Conservation (phyloP, 345 rosid species). For the Boechera retrofracta region DNA sequence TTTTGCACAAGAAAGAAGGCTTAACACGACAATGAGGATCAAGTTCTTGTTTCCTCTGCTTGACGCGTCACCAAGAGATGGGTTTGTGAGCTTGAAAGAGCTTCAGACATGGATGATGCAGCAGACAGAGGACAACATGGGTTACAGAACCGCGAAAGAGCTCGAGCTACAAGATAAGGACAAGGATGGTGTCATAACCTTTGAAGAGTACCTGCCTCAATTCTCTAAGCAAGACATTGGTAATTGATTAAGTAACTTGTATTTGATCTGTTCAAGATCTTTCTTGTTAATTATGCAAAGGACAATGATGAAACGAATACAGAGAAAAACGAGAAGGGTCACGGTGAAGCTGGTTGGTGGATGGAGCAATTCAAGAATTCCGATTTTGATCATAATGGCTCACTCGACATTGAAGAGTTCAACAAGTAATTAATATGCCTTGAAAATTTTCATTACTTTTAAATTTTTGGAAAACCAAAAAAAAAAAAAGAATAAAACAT, state of each 20-base stretch:
- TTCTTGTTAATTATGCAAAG: slow-evolving; percentile 18
- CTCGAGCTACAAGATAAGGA: slow-evolving; percentile 55
- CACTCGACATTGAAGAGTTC: slow-evolving; percentile 58
- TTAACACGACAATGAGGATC: slow-evolving; percentile 67
- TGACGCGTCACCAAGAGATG: slow-evolving; percentile 62
- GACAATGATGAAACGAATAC: slow-evolving; percentile 13
- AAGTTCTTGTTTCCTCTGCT: slow-evolving; percentile 64
- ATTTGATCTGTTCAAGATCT: neutral
- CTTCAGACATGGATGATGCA: slow-evolving; percentile 62
- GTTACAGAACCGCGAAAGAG: slow-evolving; percentile 54
- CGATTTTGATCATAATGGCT: slow-evolving; percentile 57
- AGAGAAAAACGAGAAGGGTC: slow-evolving; percentile 57
- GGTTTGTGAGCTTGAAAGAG: slow-evolving; percentile 58
- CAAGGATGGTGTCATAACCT: slow-evolving; percentile 60
- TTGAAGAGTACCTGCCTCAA: slow-evolving; percentile 65
- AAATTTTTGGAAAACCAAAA: too few relatives aligned
- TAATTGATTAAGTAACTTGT: neutral
- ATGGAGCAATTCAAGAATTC: slow-evolving; percentile 62
- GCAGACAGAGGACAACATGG: slow-evolving; percentile 57
- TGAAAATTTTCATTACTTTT: neutral
- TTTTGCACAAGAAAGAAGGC: slow-evolving; percentile 48
- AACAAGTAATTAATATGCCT: slow-evolving; percentile 49
- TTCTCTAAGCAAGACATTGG: slow-evolving; percentile 63
- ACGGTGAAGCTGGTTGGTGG: slow-evolving; percentile 87
- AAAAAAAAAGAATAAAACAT: too few relatives aligned